phyloP scores from a whole-genome alignment of 2,329 filamentous ascomycete genomes.

The Ophiostoma ips region DNA sequence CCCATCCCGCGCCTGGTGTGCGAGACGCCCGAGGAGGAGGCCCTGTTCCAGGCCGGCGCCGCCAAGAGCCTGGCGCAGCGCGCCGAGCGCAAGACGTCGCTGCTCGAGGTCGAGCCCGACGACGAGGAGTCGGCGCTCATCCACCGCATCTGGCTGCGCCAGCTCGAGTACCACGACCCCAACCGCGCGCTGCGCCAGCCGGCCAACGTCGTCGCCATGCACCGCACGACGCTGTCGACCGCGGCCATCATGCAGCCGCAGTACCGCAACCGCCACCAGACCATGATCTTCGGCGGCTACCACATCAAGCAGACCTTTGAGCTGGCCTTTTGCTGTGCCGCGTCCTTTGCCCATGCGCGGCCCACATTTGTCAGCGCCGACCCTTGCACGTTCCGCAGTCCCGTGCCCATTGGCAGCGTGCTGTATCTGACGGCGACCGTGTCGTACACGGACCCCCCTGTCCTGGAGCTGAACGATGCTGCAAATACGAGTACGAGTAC shows the following conservation, averaged over 20 bases:
- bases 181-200: slow-evolving; percentile 21
- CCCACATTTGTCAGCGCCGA: slow-evolving; percentile 31
- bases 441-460: slow-evolving; percentile 52
- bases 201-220: slow-evolving; percentile 37
- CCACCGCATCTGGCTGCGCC: slow-evolving; percentile 58
- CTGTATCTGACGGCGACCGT: slow-evolving; percentile 60
- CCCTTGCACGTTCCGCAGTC: slow-evolving; percentile 60
- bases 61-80: slow-evolving; percentile 39
- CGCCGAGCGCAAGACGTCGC: slow-evolving; percentile 24
- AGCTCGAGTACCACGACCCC: slow-evolving; percentile 29
- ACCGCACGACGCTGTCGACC: slow-evolving; percentile 42
- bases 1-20: slow-evolving; percentile 39
- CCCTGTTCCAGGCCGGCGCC: slow-evolving; percentile 33
- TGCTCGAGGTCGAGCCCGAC: slow-evolving; percentile 54
- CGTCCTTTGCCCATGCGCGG: slow-evolving; percentile 7
- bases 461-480: slow-evolving; percentile 14
- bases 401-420: slow-evolving; percentile 61
- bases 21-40: slow-evolving; percentile 51
- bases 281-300: slow-evolving; percentile 69
- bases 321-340: slow-evolving; percentile 56
- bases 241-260: slow-evolving; percentile 64
- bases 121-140: slow-evolving; percentile 59
- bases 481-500: not conserved
- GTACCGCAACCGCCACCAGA: slow-evolving; percentile 41
- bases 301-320: slow-evolving; percentile 64